These are phyloP conservation scores for Saussurea involucrata DNA, from an alignment of 129 eudicot species.

Conservation along the genomic window DNA sequence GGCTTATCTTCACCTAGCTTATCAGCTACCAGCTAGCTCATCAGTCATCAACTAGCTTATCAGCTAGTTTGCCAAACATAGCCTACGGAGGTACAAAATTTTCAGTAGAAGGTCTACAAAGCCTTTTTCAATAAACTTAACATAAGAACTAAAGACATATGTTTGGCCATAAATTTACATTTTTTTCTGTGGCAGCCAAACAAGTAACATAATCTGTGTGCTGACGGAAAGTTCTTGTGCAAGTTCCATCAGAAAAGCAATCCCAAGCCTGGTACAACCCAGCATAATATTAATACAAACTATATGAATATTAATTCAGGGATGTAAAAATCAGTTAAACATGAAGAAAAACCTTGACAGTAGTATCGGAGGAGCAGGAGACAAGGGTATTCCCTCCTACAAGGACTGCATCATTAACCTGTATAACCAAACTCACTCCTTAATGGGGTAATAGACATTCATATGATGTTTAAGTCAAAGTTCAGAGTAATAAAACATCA, in stretches of 20 bases:
- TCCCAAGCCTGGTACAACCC: constrained; percentile 64
- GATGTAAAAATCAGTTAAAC: not conserved
- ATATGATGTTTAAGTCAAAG: not conserved
- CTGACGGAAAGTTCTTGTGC: constrained; percentile 73
- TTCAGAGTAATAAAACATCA: not conserved
- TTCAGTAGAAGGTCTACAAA: not conserved
- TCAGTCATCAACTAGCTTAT: no score
- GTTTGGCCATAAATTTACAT: constrained; percentile 38
- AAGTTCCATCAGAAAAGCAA: constrained; percentile 70
- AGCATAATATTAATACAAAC: constrained; percentile 11
- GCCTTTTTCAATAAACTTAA: not conserved
- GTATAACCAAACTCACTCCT: constrained; percentile 22
- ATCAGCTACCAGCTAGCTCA: no score
- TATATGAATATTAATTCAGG: constrained; percentile 11
- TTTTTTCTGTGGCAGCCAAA: constrained; percentile 80
- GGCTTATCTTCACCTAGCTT: no score
- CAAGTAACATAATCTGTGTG: constrained; percentile 95
- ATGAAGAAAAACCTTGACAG: constrained; percentile 62
- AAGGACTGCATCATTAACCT: constrained; percentile 96
- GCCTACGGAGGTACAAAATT: not conserved
- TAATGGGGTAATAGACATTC: not conserved
- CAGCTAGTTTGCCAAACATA: no score
- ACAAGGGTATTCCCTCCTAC: constrained; percentile 74
- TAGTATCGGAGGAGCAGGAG: constrained; percentile 93
- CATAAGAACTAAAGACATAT: not conserved